These are phyloP conservation scores for Zymoseptoria pseudotritici DNA, from an alignment of 2,329 filamentous ascomycete species.

Conservation along the genomic window DNA sequence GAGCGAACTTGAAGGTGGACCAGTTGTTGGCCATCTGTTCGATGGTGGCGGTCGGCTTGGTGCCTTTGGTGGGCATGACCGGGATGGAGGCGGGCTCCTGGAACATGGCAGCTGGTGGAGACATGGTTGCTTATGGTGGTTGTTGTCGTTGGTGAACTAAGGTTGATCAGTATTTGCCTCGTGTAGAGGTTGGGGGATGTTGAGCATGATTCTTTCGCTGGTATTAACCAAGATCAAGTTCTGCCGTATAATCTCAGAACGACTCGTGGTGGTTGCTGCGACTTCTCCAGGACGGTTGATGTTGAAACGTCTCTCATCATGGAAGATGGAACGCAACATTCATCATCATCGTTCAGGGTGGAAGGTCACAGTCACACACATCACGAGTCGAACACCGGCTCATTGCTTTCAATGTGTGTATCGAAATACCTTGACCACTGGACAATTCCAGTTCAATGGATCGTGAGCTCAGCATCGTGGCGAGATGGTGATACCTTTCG, in stretches of 20 bases:
- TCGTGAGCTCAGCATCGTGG: not conserved
- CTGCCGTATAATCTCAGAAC: slow-evolving; percentile 84
- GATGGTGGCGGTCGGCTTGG: slow-evolving; percentile 46
- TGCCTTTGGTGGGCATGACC: slow-evolving; percentile 27
- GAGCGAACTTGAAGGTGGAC: slow-evolving; percentile 73
- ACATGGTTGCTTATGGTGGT: slow-evolving; percentile 51
- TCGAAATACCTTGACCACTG: slow-evolving; percentile 9
- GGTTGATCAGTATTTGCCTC: slow-evolving; percentile 27
- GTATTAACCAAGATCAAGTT: slow-evolving; percentile 99
- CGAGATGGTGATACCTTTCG: not conserved
- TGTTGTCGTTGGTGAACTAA: slow-evolving; percentile 33
- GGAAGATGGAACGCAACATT: not conserved
- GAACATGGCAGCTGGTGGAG: slow-evolving; percentile 63
- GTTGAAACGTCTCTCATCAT: not conserved
- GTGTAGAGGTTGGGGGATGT: slow-evolving; percentile 39
- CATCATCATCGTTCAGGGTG: not conserved
- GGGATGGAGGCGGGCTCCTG: slow-evolving; percentile 38
- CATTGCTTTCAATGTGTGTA: slow-evolving; percentile 7
- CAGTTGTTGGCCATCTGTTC: slow-evolving; percentile 67
- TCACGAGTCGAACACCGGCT: slow-evolving; percentile 9
- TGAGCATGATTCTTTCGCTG: slow-evolving; percentile 94
- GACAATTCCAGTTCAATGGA: slow-evolving; percentile 1
- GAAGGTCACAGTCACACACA: not conserved
- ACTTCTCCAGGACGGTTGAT: slow-evolving; percentile 12
- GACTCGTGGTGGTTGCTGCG: slow-evolving; percentile 20